Base-by-base conservation (phyloP, 345 rosid genomes). In the Diplotaxis tenuifolia region DNA sequence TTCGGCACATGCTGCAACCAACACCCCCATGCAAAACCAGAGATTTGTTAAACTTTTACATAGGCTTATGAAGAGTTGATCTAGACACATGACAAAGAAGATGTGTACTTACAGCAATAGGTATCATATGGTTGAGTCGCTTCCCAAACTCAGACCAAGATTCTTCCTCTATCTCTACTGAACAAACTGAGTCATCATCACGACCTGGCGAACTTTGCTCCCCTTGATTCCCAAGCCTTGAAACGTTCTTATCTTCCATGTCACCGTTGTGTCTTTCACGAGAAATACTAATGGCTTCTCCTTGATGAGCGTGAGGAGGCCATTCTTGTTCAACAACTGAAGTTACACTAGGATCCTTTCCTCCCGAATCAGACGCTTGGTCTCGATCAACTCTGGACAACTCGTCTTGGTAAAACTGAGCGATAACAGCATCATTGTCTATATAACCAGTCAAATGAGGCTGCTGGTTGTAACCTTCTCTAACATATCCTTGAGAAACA, bases 371-470 rank as follows among this genome's bases (percentile, higher is more conserved):
- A n/a, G 84, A 85, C 64, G 86, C 82, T 78, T 86, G 92, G 0
- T 73, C 92, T 57, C 67, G 75, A 80, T 85, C 85, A 31, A 88
- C 71, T 68, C 67, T 86, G 20, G 97, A 87, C 59, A 88, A 76
- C 68, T 95, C 97, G 62, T 90, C 96, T 77, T 88, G 96, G 36
- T 88, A 81, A 75, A 84, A 83, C 78, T 64, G 83, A 45, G 96
- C 97, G 38, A 95, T 92, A 20, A 81, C 85, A 3, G 85, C 92
- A 86, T 95, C 97, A 72, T 83, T 85, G 76, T 90, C 96, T 1
- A 85, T 82, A 62, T 82, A 66, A 14, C 62, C 68, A 69, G 62
- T 29, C 32, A 72, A 75, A 38, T 72, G n/a, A n/a, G n/a, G n/a
- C n/a, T n/a, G 62, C 68, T 80, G 83, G 9, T 67, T 66, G 64